These are phyloP conservation scores for Senecio squalidus DNA, from an alignment of 140 eudicot species.

Conservation along the genomic window DNA sequence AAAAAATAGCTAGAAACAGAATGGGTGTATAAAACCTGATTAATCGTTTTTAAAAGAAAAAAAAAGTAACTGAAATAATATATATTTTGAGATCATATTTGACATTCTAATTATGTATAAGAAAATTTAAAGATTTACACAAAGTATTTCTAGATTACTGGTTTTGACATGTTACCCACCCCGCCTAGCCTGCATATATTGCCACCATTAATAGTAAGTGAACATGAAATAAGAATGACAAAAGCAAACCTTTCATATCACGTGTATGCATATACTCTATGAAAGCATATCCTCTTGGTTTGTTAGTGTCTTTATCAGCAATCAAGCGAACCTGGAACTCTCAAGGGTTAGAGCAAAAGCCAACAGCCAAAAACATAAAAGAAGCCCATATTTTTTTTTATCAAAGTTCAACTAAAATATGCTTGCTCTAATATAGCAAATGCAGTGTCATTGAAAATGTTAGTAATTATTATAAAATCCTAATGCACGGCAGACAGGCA, in stretches of 20 bases:
- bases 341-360: constrained; percentile 10
- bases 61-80: no score
- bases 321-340: constrained; percentile 84
- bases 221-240: background rate
- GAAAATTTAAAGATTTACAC: no score
- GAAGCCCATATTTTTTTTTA: constrained; percentile 1
- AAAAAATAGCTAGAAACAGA: background rate
- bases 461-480: constrained; percentile 37
- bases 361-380: background rate
- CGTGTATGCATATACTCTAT: constrained; percentile 76
- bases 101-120: no score
- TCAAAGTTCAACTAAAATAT: constrained; percentile 9
- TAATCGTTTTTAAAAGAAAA: no score
- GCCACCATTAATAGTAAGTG: background rate
- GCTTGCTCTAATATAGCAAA: constrained; percentile 16
- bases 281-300: constrained; percentile 90
- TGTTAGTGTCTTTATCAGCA: constrained; percentile 70
- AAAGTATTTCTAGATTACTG: no score
- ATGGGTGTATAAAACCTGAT: background rate
- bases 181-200: background rate
- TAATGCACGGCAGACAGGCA: constrained; percentile 98
- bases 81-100: no score
- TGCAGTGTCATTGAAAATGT: constrained; percentile 16
- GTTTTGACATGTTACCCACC: background rate
- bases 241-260: constrained; percentile 79